These are phyloP conservation scores for Phialophora tarda DNA, from an alignment of 2,329 filamentous ascomycete genomes.

Conservation along the genomic window DNA sequence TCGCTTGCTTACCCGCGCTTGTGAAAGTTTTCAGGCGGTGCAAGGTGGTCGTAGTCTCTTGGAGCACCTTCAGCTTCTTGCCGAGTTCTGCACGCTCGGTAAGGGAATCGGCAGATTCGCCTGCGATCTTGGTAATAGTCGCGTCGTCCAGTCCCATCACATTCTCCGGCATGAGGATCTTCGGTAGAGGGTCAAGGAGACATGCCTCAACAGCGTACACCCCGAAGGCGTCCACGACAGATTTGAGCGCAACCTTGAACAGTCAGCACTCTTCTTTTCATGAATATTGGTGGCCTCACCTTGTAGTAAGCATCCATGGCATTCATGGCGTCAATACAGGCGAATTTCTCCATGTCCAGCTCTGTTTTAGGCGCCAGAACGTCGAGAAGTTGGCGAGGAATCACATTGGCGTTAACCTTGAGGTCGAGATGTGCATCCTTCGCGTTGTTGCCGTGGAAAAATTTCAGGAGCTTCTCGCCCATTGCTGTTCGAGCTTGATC, in stretches of 20 bases:
- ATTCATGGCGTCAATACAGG: slow-evolving; percentile 51
- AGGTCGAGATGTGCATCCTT: not conserved
- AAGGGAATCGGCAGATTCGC: slow-evolving; percentile 32
- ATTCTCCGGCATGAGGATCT: slow-evolving; percentile 50
- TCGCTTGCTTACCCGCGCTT: not conserved
- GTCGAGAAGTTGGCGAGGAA: slow-evolving; percentile 35
- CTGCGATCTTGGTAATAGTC: slow-evolving; percentile 48
- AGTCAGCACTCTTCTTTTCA: not conserved
- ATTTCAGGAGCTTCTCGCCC: slow-evolving; percentile 16
- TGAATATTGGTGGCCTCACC: slow-evolving; percentile 39
- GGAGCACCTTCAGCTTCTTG: slow-evolving; percentile 43
- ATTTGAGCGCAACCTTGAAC: slow-evolving; percentile 50
- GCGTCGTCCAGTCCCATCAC: slow-evolving; percentile 48
- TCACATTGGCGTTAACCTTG: not conserved
- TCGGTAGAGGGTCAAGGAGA: slow-evolving; percentile 50
- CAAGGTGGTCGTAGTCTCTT: slow-evolving; percentile 41
- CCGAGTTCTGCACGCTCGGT: slow-evolving; percentile 34
- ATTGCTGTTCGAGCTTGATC: slow-evolving; percentile 7
- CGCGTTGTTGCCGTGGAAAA: slow-evolving; percentile 4
- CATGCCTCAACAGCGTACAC: slow-evolving; percentile 58
- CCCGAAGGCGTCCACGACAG: slow-evolving; percentile 57
- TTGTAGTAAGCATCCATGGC: slow-evolving; percentile 55
- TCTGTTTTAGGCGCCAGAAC: slow-evolving; percentile 39
- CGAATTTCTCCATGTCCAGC: slow-evolving; percentile 44
- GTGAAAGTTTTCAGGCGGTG: slow-evolving; percentile 17